Evolutionary conservation across 2,329 filamentous ascomycete genomes (phyloP), one percentile per base, ranked within the genome.

Genomic region (Fusarium concolor): DNA sequence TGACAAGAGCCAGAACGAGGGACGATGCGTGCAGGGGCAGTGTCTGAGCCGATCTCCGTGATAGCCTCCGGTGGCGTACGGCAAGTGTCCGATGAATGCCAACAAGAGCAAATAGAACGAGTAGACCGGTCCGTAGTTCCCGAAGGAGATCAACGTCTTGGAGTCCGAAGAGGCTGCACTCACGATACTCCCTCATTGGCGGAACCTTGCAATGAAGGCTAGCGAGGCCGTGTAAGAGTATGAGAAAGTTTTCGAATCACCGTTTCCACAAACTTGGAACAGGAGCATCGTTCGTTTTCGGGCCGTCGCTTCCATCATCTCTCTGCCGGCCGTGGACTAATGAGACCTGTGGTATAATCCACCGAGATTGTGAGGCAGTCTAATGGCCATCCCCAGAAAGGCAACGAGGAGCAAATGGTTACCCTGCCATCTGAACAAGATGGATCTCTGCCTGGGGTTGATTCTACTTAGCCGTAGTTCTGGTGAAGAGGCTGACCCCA

Each of bases 231-330:
- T 52, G 39, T 43, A 37, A 20, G n/a, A 29, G 37, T 41, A 41
- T 44, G 45, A 49, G 17, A 33, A 39, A 28, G 10, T 38, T 33
- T 39, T 18, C 31, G 39, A 41, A 33, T 15, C 20, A 42, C 44
- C 37, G 38, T 58, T 49, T 45, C 41, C 49, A 17, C 12, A 35
- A 68, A 41, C 22, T n/a, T 68, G 39, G 50, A 41, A 55, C 47
- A 58, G 37, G 26, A 45, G 39, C 35, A 43, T 54, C 45, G 33
- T 51, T 57, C 57, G 47, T 50, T 43, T 46, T 45, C 66, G 66
- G 66, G 66, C 66, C 66, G 67, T 70, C 67, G 67, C 67, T 70
- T 68, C 67, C 67, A 67, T 65, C 41, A 31, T 44, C 33, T 43
- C 37, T 55, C 31, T 47, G 17, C 59, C 61, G 41, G 12, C 55